A percentile compares a stretch with the other conserved stretches of the same genome.
Conservation (phyloP, 257 asterid species). For the Nicotiana sylvestris region DNA sequence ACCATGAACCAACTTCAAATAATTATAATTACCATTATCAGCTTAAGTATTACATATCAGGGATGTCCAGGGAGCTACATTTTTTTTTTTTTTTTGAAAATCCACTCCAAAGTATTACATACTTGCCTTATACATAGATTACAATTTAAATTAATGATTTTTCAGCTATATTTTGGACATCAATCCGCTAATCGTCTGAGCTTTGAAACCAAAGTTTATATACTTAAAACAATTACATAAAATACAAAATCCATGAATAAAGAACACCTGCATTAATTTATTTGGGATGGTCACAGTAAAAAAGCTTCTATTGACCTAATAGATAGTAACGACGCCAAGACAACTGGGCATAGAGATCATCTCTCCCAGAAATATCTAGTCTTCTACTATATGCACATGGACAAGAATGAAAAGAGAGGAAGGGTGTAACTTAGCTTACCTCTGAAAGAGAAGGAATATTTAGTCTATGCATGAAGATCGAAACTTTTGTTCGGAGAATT, state of each 20-base stretch:
- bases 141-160: background rate
- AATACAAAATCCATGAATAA: background rate
- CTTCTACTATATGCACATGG: background rate
- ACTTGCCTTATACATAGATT: background rate
- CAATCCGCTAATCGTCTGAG: background rate
- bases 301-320: background rate
- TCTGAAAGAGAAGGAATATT: conserved; percentile 67
- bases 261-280: background rate
- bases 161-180: background rate
- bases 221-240: background rate
- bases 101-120: background rate
- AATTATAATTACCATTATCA: background rate
- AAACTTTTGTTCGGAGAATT: conserved; percentile 40
- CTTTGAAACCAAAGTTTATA: no score
- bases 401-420: background rate
- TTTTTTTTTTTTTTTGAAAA: no score
- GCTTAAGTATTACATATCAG: background rate
- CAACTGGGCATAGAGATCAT: background rate
- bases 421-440: conserved; percentile 31
- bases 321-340: background rate
- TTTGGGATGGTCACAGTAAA: background rate
- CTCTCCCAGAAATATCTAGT: background rate
- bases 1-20: background rate
- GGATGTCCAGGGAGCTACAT: background rate
- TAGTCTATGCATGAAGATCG: conserved; percentile 42